Evolutionary conservation across 1,284 basidiomycete genomes (phyloP), one percentile per base, ranked within the genome.

Genomic region (Melampsora americana): DNA sequence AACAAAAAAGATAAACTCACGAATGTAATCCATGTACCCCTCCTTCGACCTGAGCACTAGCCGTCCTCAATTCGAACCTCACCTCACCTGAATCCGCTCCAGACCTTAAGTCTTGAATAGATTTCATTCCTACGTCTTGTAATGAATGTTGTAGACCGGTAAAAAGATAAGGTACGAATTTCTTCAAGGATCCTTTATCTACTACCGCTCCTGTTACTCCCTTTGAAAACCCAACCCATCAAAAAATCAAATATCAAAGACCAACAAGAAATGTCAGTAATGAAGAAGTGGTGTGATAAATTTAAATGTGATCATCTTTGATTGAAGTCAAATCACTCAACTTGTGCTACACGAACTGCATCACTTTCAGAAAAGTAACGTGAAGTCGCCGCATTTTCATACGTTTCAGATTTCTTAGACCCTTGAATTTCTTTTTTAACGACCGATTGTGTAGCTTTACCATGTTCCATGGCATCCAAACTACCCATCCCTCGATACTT

Each of bases 401-500:
- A 73, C 68, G 80, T n/a, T 84, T 85, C 46, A 81, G 84, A 76
- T 83, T 83, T 59, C 83, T 84, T 46, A 83, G 82, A 71, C 79
- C 81, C 20, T 77, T 56, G 53, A 7, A 18, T 6, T 28, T 56
- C n/a, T 6, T n/a, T 56, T 80, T 66, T 82, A 82, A 30, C 83
- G 82, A 1, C 80, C 81, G 79, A 67, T 77, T 46, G 9, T 70
- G 90, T 90, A 82, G 93, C 89, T 16, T 78, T 80, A 2, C 80
- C 80, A 44, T 79, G 80, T 81, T 94, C 92, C 94, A 97, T 97
- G 14, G 94, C 94, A 85, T 96, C 94, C 80, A 96, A 86, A 80
- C 90, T 92, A 56, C 95, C 95, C 95, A 99, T 99, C 14, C 96
- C 95, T 78, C 96, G 90, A 86, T 99, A 99, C 53, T 95, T 89